A percentile compares a stretch with the other conserved stretches of the same genome.
Conservation (phyloP, 2,329 filamentous ascomycete genomes). For the Nakataea oryzae region DNA sequence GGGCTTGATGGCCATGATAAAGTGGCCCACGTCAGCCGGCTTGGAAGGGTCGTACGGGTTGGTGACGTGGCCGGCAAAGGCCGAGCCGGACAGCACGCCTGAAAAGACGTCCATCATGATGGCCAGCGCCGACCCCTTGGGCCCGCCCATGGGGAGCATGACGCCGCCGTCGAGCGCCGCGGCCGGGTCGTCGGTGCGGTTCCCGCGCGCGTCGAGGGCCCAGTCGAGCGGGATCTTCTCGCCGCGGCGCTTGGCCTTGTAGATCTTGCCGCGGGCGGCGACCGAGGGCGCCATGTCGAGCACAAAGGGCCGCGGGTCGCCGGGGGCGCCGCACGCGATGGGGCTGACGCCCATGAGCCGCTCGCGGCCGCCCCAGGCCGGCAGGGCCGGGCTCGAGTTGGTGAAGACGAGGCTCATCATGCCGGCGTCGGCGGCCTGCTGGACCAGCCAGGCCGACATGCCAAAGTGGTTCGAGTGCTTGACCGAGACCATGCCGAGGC, state of each 20-base stretch:
- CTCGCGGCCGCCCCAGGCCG: conserved; percentile 56
- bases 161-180: conserved; percentile 58
- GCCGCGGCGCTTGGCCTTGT: conserved; percentile 56
- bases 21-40: conserved; percentile 64
- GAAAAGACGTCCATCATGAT: conserved; percentile 91
- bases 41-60: conserved; percentile 64
- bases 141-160: conserved; percentile 79
- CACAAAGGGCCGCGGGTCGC: conserved; percentile 50
- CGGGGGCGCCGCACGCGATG: conserved; percentile 66
- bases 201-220: conserved; percentile 64
- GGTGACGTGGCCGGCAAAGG: conserved; percentile 68
- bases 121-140: conserved; percentile 66
- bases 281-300: conserved; percentile 66
- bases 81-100: conserved; percentile 64
- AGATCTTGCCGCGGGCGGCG: conserved; percentile 62
- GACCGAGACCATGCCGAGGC: conserved; percentile 67
- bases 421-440: conserved; percentile 61
- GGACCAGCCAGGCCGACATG: conserved; percentile 73
- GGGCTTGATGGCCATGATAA: conserved; percentile 61
- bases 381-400: conserved; percentile 62
- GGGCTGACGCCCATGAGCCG: conserved; percentile 67
- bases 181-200: conserved; percentile 59
- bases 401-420: conserved; percentile 65
- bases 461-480: conserved; percentile 76
- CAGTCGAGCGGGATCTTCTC: conserved; percentile 64